Conservation (phyloP, 176 grass and related monocot genomes). For the Elymus sibiricus region DNA sequence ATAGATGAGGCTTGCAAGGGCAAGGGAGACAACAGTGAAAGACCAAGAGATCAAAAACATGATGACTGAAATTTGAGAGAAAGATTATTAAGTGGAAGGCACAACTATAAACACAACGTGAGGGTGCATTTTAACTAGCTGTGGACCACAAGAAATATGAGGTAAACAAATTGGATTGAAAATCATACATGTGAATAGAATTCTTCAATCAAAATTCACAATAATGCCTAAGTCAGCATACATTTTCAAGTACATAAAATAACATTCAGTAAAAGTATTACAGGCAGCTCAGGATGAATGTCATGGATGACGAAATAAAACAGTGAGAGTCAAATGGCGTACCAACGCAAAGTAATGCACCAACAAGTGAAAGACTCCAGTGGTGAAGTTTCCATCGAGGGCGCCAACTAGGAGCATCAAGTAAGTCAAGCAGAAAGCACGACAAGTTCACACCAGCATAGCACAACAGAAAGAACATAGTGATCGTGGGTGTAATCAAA, state of each 20-base stretch:
- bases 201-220: not conserved
- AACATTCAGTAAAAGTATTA: not conserved
- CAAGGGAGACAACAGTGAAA: constrained; percentile 92
- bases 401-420: constrained; percentile 99
- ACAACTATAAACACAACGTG: not conserved
- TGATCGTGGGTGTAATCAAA: constrained; percentile 95
- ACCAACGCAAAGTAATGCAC: constrained; percentile 91
- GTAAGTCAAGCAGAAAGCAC: constrained; percentile 92
- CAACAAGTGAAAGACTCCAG: constrained; percentile 97
- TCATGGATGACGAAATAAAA: constrained; percentile 4
- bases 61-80: constrained; percentile 67
- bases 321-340: constrained; percentile 30
- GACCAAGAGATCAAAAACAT: constrained; percentile 98
- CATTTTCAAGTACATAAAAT: not conserved
- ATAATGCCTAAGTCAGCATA: not conserved
- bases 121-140: not conserved
- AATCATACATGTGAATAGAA: constrained; percentile 12
- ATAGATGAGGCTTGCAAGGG: constrained; percentile 97
- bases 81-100: constrained; percentile 19
- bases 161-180: constrained; percentile 11
- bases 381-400: constrained; percentile 99
- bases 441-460: constrained; percentile 95
- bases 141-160: not conserved
- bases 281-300: not conserved
- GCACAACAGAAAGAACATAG: constrained; percentile 98